A percentile compares a stretch with the other conserved stretches of the same genome.
These are phyloP conservation scores for Fagus sylvatica DNA, from an alignment of 306 rosid genomes.

Conservation along the genomic window DNA sequence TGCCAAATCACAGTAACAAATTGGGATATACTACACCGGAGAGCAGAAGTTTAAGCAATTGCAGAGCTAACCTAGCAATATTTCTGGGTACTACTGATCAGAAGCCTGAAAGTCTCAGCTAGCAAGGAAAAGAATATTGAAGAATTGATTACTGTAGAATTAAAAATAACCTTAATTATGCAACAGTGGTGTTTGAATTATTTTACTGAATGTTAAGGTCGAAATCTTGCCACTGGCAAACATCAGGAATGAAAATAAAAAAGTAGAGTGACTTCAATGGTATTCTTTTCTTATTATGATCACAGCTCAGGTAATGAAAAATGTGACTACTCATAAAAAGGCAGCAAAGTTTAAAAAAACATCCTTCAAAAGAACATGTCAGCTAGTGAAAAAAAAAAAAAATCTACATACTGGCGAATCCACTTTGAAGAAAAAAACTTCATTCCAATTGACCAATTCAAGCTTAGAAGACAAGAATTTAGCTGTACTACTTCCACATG, in stretches of 20 bases:
- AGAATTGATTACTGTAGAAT: background rate
- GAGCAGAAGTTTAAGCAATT: background rate
- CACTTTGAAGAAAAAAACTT: conserved; percentile 91
- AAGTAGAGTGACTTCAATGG: background rate
- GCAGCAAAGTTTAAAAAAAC: background rate
- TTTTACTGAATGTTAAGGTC: background rate
- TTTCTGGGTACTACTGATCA: background rate
- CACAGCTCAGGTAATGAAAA: background rate
- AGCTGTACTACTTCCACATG: conserved; percentile 69
- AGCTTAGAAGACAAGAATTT: conserved; percentile 51
- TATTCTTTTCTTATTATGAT: background rate
- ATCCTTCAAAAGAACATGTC: conserved; percentile 4
- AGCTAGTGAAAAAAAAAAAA: conserved; percentile 16
- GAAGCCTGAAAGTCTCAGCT: background rate
- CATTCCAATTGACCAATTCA: conserved; percentile 86
- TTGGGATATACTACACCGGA: background rate
- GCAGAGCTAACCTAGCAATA: background rate
- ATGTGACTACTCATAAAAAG: background rate
- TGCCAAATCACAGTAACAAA: background rate
- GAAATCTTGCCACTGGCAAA: background rate
- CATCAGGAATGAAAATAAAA: background rate
- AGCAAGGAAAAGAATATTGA: background rate
- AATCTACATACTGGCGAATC: conserved; percentile 66
- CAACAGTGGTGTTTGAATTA: background rate
- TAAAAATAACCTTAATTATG: background rate